Base-by-base conservation (phyloP, 495 filamentous ascomycete genomes). In the Penicillium bialowiezense region DNA sequence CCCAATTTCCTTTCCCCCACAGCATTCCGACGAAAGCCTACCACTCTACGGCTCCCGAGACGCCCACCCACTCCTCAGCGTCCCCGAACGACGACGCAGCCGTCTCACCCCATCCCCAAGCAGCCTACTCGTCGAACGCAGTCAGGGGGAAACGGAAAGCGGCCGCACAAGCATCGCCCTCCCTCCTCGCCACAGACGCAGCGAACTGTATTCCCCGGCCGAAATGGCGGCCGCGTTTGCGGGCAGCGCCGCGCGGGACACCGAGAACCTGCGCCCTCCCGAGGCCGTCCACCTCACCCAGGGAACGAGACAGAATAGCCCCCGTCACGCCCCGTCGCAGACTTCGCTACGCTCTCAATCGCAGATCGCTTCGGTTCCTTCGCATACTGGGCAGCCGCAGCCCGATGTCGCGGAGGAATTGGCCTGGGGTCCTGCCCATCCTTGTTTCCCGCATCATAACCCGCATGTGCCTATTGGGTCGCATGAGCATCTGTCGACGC, bases 371-470 rank as follows among this genome's bases (percentile, higher is more conserved):
- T 66, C 70, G 7, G 48, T 76, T 18, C 66, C 70, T 10, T 71
- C 73, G 8, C 54, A 67, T 41, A 59, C 67, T 1, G 63, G 79
- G 28, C 74, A 71, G 33, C 76, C 75, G 21, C 75, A 72, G 12
- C 49, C 61, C 7, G 72, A 72, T 23, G 62, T 70, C 20, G 68
- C 70, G 12, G 74, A 79, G 31, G 78, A 83, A 31, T 67, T 78
- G 44, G 69, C 78, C 17, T 97, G 91, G 91, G 89, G 90, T 2
- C 89, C 90, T 17, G 82, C 84, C 17, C 91, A 97, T 60, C 91
- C 91, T 5, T 96, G 91, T 65, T 96, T 83, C 62, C 91, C 91
- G 34, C 93, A 99, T 66, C 75, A 86, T 44, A 99, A 99, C 64
- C 89, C 91, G 0, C 90, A 96, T 64, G 88, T 97, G 14, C 89